phyloP scores from a whole-genome alignment of 192 early-diverging fungal genomes.

The Gorgonomyces haynaldii region DNA sequence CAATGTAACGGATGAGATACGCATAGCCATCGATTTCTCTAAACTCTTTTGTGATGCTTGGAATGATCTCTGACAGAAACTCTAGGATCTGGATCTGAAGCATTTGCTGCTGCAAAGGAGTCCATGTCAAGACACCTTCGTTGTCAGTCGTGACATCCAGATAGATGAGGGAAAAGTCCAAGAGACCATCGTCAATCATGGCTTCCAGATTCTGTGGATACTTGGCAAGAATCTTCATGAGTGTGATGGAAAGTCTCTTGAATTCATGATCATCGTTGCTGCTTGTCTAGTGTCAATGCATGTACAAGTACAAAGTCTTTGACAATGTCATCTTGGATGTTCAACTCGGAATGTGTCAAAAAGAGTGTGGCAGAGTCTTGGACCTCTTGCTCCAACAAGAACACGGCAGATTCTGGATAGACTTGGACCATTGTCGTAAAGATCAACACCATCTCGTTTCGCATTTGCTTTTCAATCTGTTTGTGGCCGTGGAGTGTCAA shows the following conservation, averaged over 20 bases:
- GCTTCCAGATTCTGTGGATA: background rate
- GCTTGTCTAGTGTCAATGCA: background rate
- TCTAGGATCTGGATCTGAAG: background rate
- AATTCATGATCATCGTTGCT: conserved; percentile 9
- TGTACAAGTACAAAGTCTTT: too few species aligned
- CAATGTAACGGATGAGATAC: background rate
- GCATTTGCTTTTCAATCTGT: conserved; percentile 2
- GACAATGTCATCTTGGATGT: background rate
- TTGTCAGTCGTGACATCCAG: background rate
- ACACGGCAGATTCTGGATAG: background rate
- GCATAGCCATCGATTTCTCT: background rate
- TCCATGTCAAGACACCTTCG: background rate
- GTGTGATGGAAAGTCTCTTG: background rate
- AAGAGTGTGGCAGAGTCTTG: background rate
- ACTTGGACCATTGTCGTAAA: background rate
- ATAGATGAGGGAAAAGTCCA: background rate
- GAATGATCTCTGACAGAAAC: background rate
- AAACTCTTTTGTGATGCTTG: conserved; percentile 1
- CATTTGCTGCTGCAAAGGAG: background rate
- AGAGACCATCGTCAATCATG: background rate
- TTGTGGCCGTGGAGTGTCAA: background rate
- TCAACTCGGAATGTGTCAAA: background rate
- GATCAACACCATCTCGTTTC: background rate
- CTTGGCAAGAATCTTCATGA: background rate
- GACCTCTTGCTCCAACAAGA: background rate